Conservation (phyloP, 176 grass and related monocot species). For the Bonia amplexicaulis region DNA sequence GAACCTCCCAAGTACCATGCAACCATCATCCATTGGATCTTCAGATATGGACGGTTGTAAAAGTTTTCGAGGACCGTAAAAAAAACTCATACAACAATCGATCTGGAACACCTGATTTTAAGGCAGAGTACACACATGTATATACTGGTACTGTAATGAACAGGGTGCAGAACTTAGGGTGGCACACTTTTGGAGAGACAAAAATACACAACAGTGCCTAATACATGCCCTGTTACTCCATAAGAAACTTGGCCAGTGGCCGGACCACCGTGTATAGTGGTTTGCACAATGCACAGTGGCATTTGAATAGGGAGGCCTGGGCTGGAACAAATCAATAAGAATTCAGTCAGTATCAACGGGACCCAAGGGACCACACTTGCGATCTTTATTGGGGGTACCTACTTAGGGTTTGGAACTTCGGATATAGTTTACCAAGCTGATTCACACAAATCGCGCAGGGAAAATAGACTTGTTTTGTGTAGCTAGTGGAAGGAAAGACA, state of each 20-base stretch:
- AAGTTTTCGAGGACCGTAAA: too few species aligned
- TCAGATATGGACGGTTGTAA: too few species aligned
- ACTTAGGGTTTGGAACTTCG: neutral
- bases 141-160: neutral
- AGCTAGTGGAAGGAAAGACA: neutral
- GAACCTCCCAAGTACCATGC: too few species aligned
- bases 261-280: neutral
- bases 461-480: neutral
- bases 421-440: neutral
- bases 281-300: neutral
- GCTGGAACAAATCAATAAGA: neutral
- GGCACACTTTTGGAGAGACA: neutral
- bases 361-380: neutral
- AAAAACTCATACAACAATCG: neutral
- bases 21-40: too few species aligned
- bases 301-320: neutral
- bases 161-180: neutral
- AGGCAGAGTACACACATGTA: too few species aligned
- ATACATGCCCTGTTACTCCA: neutral
- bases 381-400: neutral
- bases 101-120: neutral
- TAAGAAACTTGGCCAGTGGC: neutral
- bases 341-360: neutral
- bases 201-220: constrained; percentile 10
- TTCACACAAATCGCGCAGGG: neutral